Conservation (phyloP, 352 stramenopile species). For the Phytopythium chamaehyphon region DNA sequence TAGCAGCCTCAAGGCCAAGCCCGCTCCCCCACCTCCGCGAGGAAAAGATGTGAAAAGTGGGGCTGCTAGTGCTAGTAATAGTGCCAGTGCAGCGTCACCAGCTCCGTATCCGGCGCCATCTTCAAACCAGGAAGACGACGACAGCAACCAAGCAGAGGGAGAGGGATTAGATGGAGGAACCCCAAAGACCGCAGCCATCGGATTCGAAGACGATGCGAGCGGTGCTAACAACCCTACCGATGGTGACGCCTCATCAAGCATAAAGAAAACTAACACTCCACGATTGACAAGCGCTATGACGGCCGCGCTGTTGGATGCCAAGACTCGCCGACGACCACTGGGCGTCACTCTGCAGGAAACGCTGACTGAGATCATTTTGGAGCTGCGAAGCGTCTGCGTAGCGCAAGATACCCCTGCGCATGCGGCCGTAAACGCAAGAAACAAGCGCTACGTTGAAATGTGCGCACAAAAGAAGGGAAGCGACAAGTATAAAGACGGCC, state of each 20-base stretch:
- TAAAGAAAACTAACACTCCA: not conserved
- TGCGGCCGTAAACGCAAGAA: constrained; percentile 34
- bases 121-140: constrained; percentile 4
- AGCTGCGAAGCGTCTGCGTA: constrained; percentile 67
- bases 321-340: constrained; percentile 24
- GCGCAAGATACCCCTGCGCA: constrained; percentile 50
- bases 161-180: not conserved
- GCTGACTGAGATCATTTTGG: constrained; percentile 55
- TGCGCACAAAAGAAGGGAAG: constrained; percentile 74
- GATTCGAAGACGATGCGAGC: constrained; percentile 1
- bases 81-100: not conserved
- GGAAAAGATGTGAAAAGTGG: not conserved
- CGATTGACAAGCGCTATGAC: not conserved
- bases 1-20: constrained; percentile 3
- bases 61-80: not conserved
- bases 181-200: not conserved
- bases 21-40: not conserved
- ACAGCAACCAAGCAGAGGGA: not conserved
- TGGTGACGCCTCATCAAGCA: not conserved
- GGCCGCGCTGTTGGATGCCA: not conserved
- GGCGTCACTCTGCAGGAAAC: constrained; percentile 57
- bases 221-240: not conserved
- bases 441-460: constrained; percentile 58
- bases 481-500: constrained; percentile 69
- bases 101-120: not conserved